These are phyloP conservation scores for Clavispora asparagi DNA, from an alignment of 805 yeast species.

Conservation along the genomic window DNA sequence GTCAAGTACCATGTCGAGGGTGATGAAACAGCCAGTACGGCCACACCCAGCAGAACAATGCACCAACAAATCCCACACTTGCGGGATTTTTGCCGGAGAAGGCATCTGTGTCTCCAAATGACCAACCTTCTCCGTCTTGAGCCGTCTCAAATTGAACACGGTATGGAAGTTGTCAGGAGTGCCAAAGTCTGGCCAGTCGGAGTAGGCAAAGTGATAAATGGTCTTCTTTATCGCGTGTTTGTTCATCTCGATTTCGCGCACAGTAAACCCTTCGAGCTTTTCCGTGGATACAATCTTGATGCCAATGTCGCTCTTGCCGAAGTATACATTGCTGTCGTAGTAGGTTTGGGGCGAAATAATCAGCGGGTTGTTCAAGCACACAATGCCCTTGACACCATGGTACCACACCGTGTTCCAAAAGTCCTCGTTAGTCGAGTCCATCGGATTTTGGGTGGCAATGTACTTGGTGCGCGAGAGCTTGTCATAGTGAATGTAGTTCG, in stretches of 20 bases:
- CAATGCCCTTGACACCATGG: slow-evolving; percentile 29
- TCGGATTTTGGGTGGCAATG: slow-evolving; percentile 44
- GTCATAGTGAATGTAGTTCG: slow-evolving; percentile 34
- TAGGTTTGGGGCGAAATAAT: slow-evolving; percentile 12
- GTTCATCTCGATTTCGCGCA: slow-evolving; percentile 6
- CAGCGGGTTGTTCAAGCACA: slow-evolving; percentile 31
- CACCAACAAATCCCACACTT: slow-evolving; percentile 26
- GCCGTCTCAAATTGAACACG: slow-evolving; percentile 27
- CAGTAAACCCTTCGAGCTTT: slow-evolving; percentile 12
- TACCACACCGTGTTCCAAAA: slow-evolving; percentile 38
- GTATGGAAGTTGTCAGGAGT: slow-evolving; percentile 30
- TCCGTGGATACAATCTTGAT: slow-evolving; percentile 8
- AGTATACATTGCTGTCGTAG: slow-evolving; percentile 15
- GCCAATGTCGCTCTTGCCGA: slow-evolving; percentile 11
- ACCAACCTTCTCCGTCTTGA: slow-evolving; percentile 25
- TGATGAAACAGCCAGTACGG: slow-evolving; percentile 49
- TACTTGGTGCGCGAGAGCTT: slow-evolving; percentile 23
- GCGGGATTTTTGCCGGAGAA: background rate
- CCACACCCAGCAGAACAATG: slow-evolving; percentile 64
- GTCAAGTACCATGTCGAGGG: slow-evolving; percentile 38
- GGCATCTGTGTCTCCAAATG: slow-evolving; percentile 3
- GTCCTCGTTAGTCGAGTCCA: slow-evolving; percentile 36
- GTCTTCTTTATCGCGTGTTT: slow-evolving; percentile 10
- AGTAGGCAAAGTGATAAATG: slow-evolving; percentile 36
- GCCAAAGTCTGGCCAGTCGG: slow-evolving; percentile 46